phyloP scores from a whole-genome alignment of 1,284 basidiomycete species.

The Ganoderma meredithae region DNA sequence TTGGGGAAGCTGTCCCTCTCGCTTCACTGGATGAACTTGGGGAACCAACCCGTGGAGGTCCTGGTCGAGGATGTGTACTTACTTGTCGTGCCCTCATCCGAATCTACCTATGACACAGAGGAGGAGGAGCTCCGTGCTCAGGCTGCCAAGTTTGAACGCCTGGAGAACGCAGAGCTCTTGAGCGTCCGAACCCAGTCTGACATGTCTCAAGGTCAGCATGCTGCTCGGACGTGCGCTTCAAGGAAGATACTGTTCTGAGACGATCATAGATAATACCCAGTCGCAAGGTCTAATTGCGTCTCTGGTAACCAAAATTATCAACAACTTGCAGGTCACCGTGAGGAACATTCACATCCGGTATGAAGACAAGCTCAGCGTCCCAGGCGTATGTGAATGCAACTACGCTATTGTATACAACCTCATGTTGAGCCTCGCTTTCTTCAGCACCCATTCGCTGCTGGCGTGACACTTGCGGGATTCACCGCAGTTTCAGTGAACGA shows the following conservation, averaged over 20 bases:
- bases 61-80: constrained; percentile 96
- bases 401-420: background rate
- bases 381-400: constrained; percentile 67
- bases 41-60: constrained; percentile 93
- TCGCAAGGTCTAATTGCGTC: constrained; percentile 86
- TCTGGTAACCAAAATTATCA: constrained; percentile 90
- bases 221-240: constrained; percentile 7
- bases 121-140: constrained; percentile 89
- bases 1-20: constrained; percentile 93
- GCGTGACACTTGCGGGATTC: constrained; percentile 92
- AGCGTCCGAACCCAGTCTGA: constrained; percentile 75
- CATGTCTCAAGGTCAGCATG: constrained; percentile 51
- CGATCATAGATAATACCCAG: constrained; percentile 65
- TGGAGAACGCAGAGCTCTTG: constrained; percentile 90
- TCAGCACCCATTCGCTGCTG: constrained; percentile 94
- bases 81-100: constrained; percentile 87
- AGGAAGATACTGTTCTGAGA: constrained; percentile 13
- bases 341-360: constrained; percentile 97
- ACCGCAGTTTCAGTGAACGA: constrained; percentile 94
- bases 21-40: constrained; percentile 96
- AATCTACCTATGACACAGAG: constrained; percentile 76
- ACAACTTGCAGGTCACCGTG: constrained; percentile 96
- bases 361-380: constrained; percentile 94
- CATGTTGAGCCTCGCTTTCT: background rate
- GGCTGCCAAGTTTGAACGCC: constrained; percentile 88